A percentile compares a stretch with the other conserved stretches of the same genome.
These are phyloP conservation scores for Umbellularia californica DNA, from an alignment of 164 flowering plant genomes.

Conservation along the genomic window DNA sequence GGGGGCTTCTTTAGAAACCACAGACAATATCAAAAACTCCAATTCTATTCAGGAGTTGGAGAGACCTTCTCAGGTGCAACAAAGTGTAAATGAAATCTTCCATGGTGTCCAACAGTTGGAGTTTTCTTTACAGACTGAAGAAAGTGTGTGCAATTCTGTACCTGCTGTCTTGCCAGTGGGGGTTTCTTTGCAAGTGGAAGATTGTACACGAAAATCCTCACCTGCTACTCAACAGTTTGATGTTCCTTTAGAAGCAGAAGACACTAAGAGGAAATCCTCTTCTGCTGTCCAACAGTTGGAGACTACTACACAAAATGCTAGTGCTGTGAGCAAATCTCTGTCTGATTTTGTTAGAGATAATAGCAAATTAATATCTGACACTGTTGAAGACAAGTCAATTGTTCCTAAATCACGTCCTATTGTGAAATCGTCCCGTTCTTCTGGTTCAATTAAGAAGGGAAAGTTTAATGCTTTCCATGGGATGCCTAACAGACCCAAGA, in stretches of 20 bases:
- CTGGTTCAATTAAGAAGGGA: slow-evolving; percentile 53
- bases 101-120: slow-evolving; percentile 13
- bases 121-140: slow-evolving; percentile 19
- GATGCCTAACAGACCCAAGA: slow-evolving; percentile 46
- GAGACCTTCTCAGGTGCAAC: slow-evolving; percentile 4
- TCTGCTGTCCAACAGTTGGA: slow-evolving; percentile 7
- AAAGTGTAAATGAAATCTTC: slow-evolving; percentile 6
- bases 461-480: slow-evolving; percentile 26
- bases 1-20: slow-evolving; percentile 8
- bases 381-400: slow-evolving; percentile 24
- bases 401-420: slow-evolving; percentile 28
- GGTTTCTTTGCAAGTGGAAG: slow-evolving; percentile 20
- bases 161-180: slow-evolving; percentile 14
- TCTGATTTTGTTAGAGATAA: slow-evolving; percentile 4
- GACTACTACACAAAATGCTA: slow-evolving; percentile 9
- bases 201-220: slow-evolving; percentile 10
- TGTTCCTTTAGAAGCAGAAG: neutral
- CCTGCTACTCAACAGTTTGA: neutral
- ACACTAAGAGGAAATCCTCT: slow-evolving; percentile 7
- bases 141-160: slow-evolving; percentile 9
- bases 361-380: slow-evolving; percentile 20
- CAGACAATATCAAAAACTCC: neutral
- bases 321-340: slow-evolving; percentile 5
- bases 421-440: slow-evolving; percentile 37
- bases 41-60: slow-evolving; percentile 2